These are phyloP conservation scores for Xanthoconium stramineum DNA, from an alignment of 768 basidiomycete species.

Conservation along the genomic window DNA sequence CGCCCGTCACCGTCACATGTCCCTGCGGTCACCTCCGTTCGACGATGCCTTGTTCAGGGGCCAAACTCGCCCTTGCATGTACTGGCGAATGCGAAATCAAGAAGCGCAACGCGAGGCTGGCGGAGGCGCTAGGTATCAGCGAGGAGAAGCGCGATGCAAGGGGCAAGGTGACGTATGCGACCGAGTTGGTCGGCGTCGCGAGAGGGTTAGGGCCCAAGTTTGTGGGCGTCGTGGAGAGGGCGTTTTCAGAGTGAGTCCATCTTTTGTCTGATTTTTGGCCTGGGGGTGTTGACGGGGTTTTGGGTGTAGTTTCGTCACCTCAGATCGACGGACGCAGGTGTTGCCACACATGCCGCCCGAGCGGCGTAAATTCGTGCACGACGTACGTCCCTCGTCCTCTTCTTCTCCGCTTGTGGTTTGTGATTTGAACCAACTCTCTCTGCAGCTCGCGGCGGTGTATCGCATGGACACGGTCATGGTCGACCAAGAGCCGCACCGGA, in stretches of 20 bases:
- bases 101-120: slow-evolving; percentile 83
- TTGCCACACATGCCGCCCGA: slow-evolving; percentile 79
- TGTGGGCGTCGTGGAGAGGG: slow-evolving; percentile 69
- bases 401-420: no score
- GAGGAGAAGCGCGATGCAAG: slow-evolving; percentile 40
- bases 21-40: slow-evolving; percentile 82
- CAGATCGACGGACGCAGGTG: slow-evolving; percentile 66
- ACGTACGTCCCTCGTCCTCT: slow-evolving; percentile 46
- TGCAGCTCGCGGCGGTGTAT: slow-evolving; percentile 74
- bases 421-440: background rate
- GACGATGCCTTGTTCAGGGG: slow-evolving; percentile 61
- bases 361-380: slow-evolving; percentile 80
- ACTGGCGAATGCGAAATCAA: slow-evolving; percentile 79
- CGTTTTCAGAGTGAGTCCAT: slow-evolving; percentile 77
- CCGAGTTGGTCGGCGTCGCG: slow-evolving; percentile 63
- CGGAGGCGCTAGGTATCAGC: slow-evolving; percentile 88
- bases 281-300: background rate
- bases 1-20: slow-evolving; percentile 67
- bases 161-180: slow-evolving; percentile 50
- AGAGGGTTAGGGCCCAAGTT: slow-evolving; percentile 53
- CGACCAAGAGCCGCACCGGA: slow-evolving; percentile 86
- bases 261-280: background rate
- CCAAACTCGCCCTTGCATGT: slow-evolving; percentile 58
- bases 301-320: slow-evolving; percentile 54
- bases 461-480: slow-evolving; percentile 83